Evolutionary conservation across 495 filamentous ascomycete genomes (phyloP).

Genomic region (Tuber brumale): DNA sequence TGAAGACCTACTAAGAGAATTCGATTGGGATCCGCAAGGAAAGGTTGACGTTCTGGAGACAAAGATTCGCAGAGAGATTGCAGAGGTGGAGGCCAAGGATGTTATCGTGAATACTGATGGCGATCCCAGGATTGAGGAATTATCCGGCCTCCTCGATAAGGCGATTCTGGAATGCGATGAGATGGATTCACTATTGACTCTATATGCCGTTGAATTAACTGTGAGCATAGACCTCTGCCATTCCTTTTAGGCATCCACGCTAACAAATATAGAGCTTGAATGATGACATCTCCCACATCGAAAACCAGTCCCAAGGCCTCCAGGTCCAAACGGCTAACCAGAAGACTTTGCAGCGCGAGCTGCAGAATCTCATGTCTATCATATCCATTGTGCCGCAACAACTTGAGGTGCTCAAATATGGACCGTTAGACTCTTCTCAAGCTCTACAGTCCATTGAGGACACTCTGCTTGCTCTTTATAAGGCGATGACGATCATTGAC

Average conservation of each 20-base stretch:
- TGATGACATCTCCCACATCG: constrained; percentile 93
- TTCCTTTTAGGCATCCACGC: constrained; percentile 20
- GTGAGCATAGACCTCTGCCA: constrained; percentile 50
- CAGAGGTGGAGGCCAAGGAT: constrained; percentile 81
- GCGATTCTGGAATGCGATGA: constrained; percentile 92
- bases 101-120: constrained; percentile 86
- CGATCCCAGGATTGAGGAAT: constrained; percentile 75
- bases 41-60: constrained; percentile 76
- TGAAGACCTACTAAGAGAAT: constrained; percentile 72
- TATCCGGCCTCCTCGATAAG: constrained; percentile 76
- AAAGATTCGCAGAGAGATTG: constrained; percentile 79
- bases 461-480: constrained; percentile 74
- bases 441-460: constrained; percentile 70
- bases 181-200: constrained; percentile 80
- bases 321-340: constrained; percentile 97
- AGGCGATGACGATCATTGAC: constrained; percentile 92
- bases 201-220: constrained; percentile 89
- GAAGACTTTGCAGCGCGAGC: constrained; percentile 81
- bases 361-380: constrained; percentile 71
- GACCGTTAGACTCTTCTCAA: constrained; percentile 61
- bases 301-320: constrained; percentile 90
- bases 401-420: constrained; percentile 63
- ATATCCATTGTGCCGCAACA: constrained; percentile 75
- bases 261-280: constrained; percentile 69
- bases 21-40: constrained; percentile 79